Conservation (phyloP, 768 basidiomycete species). For the Candolleomyces efflorescens region DNA sequence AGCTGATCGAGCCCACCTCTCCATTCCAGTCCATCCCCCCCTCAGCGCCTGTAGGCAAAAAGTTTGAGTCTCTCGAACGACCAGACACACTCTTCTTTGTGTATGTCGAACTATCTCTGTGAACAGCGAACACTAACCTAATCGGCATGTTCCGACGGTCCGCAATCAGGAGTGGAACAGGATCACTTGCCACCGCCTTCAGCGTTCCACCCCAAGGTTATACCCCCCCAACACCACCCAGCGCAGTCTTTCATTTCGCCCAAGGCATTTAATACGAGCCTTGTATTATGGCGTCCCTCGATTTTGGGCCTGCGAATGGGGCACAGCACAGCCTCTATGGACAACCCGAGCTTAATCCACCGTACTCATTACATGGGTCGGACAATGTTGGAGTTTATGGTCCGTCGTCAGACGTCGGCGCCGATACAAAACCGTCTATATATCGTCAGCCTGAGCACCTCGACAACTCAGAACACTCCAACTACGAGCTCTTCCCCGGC, state of each 20-base stretch:
- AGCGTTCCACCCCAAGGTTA: conserved; percentile 31
- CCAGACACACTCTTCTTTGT: not conserved
- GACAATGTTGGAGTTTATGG: conserved; percentile 30
- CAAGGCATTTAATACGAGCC: not conserved
- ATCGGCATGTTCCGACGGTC: conserved; percentile 7
- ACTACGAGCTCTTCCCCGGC: conserved; percentile 63
- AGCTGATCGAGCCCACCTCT: not conserved
- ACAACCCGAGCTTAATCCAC: conserved; percentile 53
- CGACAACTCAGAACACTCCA: conserved; percentile 46
- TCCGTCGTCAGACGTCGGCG: conserved; percentile 24
- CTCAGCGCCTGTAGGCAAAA: not conserved
- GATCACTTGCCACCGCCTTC: conserved; percentile 11
- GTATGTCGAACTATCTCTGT: not conserved
- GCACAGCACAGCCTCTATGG: conserved; percentile 51
- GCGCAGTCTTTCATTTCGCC: too few species aligned
- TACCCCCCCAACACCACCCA: too few species aligned
- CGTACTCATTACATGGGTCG: conserved; percentile 43
- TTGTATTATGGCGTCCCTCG: conserved; percentile 35
- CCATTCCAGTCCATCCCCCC: not conserved
- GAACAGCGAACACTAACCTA: not conserved
- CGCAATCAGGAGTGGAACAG: not conserved
- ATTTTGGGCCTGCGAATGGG: conserved; percentile 38
- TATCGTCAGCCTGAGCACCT: conserved; percentile 45
- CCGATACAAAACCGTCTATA: conserved; percentile 17
- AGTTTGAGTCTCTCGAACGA: not conserved